Base-by-base conservation (phyloP, 2,329 filamentous ascomycete genomes). In the Akanthomyces muscarius region DNA sequence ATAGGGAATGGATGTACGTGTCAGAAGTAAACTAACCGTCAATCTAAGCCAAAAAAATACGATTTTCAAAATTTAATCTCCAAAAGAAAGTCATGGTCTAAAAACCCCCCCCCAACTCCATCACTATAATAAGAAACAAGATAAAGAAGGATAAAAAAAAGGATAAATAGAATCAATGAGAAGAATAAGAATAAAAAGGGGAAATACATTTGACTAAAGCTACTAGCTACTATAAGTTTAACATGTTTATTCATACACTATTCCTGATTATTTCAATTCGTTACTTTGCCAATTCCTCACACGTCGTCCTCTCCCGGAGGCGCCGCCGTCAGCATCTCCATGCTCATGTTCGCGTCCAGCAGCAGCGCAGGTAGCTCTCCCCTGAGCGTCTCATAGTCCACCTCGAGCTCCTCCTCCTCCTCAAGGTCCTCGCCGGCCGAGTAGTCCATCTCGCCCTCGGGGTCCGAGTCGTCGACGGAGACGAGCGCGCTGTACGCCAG, bases 391-490 rank as follows among this genome's bases (percentile, higher is more conserved):
- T 72, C 70, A 7, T 66, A 63, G 57, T 70, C 69, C 13, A 70
- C 65, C 33, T 70, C 65, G 1, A 70, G 66, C 18, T 72, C 69
- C 2, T 69, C 69, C 5, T 70, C 67, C 0, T 71, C 73, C 1
- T 74, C 74, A 1, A 74, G 72, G 2, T 73, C 71, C 36, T 70
- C 70, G 6, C 68, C 69, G 30, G 64, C 64, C 6, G 51, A 30
- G 58, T 71, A 71, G 18, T 71, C 70, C 69, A 70, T 67, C 45
- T 69, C 71, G 3, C 65, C 70, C 47, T 74, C 71, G 0, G 66
- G 66, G 13, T 69, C 66, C 10, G 62, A 59, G 14, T 61, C 62
- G 38, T 64, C 57, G 25, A 44, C 57, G 13, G 50, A 28, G 16
- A 64, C 50, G 21, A 72, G 64, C 21, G 66, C 65, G n/a, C 66